Base-by-base conservation (phyloP, 2,329 filamentous ascomycete species). In the Scedosporium boydii region DNA sequence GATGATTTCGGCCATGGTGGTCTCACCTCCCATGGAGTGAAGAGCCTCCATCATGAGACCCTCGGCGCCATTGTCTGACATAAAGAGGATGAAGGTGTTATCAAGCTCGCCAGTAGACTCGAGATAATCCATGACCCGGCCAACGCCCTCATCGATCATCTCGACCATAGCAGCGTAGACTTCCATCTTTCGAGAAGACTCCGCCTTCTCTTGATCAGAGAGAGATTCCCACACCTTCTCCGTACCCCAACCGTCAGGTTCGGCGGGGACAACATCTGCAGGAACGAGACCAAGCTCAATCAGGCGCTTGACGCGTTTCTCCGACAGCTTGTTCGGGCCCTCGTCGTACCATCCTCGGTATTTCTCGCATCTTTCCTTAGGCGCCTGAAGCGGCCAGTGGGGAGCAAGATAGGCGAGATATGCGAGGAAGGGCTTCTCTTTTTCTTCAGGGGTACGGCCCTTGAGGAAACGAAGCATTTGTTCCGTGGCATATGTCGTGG, bases 131-230 rank as follows among this genome's bases (percentile, higher is more conserved):
- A 82, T 72, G 3, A 83, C 78, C 58, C 79, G 78, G 42, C 81
- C 82, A 14, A 84, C 77, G 59, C 81, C 80, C 48, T 71, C 68
- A 63, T 84, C 82, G 62, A 84, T 83, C 60, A 76, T 75, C 63
- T 84, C 81, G 10, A 84, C 81, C 81, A 85, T 84, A 0, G 75
- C 82, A 0, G 82, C 81, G 62, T 80, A 85, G 9, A 80, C 76
- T 65, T 84, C 72, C 73, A 75, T 74, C 38, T 68, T 68, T 16
- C 71, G 64, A 6, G 68, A 66, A 1, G 71, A 71, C 10, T 63
- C 60, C 21, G 67, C 66, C 26, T 67, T 65, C 16, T 66, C 66
- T 21, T 51, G 14, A 9, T 26, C 23, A n/a, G 64, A 38, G 9
- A 70, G 55, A 27, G 68, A 63, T 4, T 65, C 66, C 68, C 69